Evolutionary conservation across 768 basidiomycete genomes (phyloP).

Genomic region (Boletus rufocinnamomeus): DNA sequence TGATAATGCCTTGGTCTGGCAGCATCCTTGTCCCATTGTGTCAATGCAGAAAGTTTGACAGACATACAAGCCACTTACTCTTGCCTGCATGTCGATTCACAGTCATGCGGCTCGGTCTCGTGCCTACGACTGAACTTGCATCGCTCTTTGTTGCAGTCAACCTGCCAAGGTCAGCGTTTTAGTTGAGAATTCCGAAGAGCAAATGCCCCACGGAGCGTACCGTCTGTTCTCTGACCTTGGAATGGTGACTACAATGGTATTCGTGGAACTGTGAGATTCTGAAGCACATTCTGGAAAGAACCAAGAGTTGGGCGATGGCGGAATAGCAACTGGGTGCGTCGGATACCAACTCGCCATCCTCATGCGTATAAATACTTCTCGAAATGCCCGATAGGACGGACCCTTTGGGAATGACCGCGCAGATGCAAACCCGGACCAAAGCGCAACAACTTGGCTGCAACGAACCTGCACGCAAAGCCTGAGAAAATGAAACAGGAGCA

Average conservation of each 20-base stretch:
- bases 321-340: slow-evolving; percentile 8
- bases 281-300: slow-evolving; percentile 35
- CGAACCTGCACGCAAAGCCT: slow-evolving; percentile 13
- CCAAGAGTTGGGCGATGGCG: neutral
- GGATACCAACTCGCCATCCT: neutral
- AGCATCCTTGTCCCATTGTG: slow-evolving; percentile 24
- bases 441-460: slow-evolving; percentile 1
- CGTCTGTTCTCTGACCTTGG: slow-evolving; percentile 34
- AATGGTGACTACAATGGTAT: slow-evolving; percentile 37
- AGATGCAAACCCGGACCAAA: slow-evolving; percentile 4
- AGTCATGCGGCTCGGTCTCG: slow-evolving; percentile 36
- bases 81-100: slow-evolving; percentile 39
- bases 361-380: slow-evolving; percentile 26
- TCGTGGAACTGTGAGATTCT: slow-evolving; percentile 35
- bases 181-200: neutral
- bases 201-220: slow-evolving; percentile 25
- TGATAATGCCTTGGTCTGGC: slow-evolving; percentile 33
- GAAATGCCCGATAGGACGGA: slow-evolving; percentile 3
- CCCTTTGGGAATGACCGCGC: slow-evolving; percentile 9
- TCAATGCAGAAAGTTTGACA: slow-evolving; percentile 3
- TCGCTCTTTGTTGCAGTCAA: slow-evolving; percentile 46
- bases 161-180: slow-evolving; percentile 31
- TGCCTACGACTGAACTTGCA: slow-evolving; percentile 47
- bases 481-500: slow-evolving; percentile 21
- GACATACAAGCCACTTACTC: slow-evolving; percentile 30